phyloP scores from a whole-genome alignment of 768 basidiomycete genomes.

The Mycena galericulata region DNA sequence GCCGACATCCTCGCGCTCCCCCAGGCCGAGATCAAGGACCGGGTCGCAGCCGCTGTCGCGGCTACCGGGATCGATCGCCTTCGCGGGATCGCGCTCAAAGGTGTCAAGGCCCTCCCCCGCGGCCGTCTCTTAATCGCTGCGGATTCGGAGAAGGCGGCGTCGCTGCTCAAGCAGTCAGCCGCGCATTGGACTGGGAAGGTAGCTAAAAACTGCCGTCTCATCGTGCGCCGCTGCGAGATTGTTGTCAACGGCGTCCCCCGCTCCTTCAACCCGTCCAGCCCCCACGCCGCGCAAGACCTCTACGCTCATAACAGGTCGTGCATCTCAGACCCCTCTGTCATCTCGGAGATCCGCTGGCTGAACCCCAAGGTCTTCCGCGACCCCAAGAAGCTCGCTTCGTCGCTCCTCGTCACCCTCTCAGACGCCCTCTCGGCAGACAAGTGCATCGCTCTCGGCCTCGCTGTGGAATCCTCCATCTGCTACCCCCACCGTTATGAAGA shows the following conservation, averaged over 20 bases:
- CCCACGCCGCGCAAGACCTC: not conserved
- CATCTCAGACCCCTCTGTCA: constrained; percentile 1
- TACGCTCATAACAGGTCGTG: too few species aligned
- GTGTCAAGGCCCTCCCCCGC: not conserved
- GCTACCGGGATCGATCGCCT: too few species aligned
- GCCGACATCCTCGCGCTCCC: too few species aligned
- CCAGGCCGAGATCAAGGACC: too few species aligned
- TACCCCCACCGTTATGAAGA: constrained; percentile 1
- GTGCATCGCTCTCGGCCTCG: constrained; percentile 1
- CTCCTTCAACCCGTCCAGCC: not conserved
- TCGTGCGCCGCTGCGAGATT: not conserved
- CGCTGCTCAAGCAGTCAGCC: not conserved
- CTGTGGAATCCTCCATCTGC: not conserved
- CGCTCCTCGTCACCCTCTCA: constrained; percentile 16
- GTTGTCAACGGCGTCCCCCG: not conserved
- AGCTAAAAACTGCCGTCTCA: not conserved
- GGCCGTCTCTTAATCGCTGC: not conserved
- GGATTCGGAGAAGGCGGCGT: not conserved
- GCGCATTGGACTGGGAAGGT: not conserved
- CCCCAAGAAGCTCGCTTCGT: constrained; percentile 19
- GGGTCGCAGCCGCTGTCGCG: too few species aligned
- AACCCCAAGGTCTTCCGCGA: constrained; percentile 6
- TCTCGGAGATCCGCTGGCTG: constrained; percentile 18
- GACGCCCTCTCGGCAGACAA: constrained; percentile 9
- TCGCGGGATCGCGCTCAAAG: too few species aligned